phyloP scores from a whole-genome alignment of 352 stramenopile species.

The Peronospora destructor region DNA sequence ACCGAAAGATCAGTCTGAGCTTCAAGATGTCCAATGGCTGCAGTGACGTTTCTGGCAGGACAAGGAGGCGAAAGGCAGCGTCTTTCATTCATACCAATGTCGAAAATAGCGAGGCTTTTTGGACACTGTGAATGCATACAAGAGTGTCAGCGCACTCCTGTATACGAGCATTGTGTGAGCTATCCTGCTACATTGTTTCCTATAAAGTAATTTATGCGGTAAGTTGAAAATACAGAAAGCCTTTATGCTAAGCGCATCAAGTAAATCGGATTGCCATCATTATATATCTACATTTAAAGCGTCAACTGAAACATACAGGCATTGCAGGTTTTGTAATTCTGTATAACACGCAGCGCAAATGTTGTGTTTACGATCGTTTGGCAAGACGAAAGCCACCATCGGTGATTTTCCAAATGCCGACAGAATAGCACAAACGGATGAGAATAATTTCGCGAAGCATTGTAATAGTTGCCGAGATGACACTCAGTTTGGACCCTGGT shows the following conservation, averaged over 20 bases:
- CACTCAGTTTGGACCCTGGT: constrained; percentile 85
- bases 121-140: constrained; percentile 2
- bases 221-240: too few relatives aligned
- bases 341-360: constrained; percentile 11
- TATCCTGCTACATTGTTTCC: constrained; percentile 1
- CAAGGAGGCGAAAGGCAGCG: constrained; percentile 8
- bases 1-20: constrained; percentile 14
- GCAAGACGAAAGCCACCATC: constrained; percentile 66
- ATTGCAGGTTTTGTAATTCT: constrained; percentile 3
- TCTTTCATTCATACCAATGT: constrained; percentile 1
- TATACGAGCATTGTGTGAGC: neutral
- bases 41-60: neutral
- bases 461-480: constrained; percentile 82
- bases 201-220: too few relatives aligned
- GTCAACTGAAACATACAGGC: constrained; percentile 10
- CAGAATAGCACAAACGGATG: constrained; percentile 86
- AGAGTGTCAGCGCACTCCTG: too few relatives aligned
- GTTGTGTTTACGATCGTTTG: constrained; percentile 22
- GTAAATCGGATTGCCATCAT: neutral
- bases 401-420: constrained; percentile 78
- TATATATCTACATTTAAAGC: neutral
- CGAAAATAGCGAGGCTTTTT: constrained; percentile 17
- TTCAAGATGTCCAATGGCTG: constrained; percentile 16
- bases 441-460: constrained; percentile 91
- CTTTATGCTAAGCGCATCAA: too few relatives aligned